Base-by-base conservation (phyloP, 2,329 filamentous ascomycete genomes). In the Claviceps arundinis region DNA sequence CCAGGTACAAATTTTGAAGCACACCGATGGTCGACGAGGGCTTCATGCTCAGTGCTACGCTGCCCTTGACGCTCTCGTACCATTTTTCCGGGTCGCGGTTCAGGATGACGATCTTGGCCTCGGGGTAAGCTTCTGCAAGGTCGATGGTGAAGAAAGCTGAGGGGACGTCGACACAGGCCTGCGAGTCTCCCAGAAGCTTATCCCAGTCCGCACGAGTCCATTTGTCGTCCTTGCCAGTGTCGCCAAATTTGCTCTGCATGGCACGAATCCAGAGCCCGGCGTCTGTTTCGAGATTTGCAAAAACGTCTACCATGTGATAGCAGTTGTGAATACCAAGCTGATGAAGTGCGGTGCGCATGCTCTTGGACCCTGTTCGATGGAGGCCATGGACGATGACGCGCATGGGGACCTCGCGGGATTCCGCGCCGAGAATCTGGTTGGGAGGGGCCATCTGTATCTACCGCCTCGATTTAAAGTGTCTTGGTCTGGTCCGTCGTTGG, bases 131-230 rank as follows among this genome's bases (percentile, higher is more conserved):
- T 34, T 59, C 61, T 34, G 68, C 66, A 11, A 70, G 60, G 49
- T 70, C 67, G 50, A 61, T 53, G 48, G 63, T 64, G 57, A 70
- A 68, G 58, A 81, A 83, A 40, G 77, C 69, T 0, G 80, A 68
- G 1, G 83, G 80, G 16, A 80, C 62, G 47, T 77, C 77, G 52
- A 73, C 72, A 8, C 75, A 78, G 22, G 73, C 73, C n/a, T 78
- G 71, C 57, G 65, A 71, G 24, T 68, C 59, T 46, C 69, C 70
- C 47, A 75, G 68, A 6, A 76, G 61, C 52, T 64, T 63, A 60
- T 76, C 73, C 65, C 72, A 75, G 55, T 74, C 70, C 17, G 62
- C 57, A 44, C 64, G 66, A n/a, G 59, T 61, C 50, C 68, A 64
- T 37, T 46, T 19, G 24, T 60, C 47, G 9, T 60, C 63, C 26